Conservation (phyloP, 129 eudicot species). For the Kitagawia praeruptora region DNA sequence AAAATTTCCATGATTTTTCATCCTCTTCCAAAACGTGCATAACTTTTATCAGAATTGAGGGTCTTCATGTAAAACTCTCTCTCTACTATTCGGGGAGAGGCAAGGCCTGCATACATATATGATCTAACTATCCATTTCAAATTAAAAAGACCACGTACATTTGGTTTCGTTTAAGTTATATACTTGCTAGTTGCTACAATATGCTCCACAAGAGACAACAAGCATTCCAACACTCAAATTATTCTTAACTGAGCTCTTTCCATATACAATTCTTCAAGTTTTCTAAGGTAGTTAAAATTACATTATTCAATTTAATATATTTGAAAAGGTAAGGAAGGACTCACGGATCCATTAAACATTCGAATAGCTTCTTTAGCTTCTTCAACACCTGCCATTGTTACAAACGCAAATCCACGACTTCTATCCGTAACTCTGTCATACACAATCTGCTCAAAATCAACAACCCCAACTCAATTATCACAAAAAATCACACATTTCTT, state of each 20-base stretch:
- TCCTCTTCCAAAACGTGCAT: background rate
- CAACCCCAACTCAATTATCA: background rate
- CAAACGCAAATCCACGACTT: conserved; percentile 93
- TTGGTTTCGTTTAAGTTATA: background rate
- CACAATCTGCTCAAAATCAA: conserved; percentile 48
- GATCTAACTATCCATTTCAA: no score
- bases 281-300: background rate
- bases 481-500: background rate
- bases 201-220: background rate
- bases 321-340: conserved; percentile 10
- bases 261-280: background rate
- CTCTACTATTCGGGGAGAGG: background rate
- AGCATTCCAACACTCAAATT: background rate
- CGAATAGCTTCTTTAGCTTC: conserved; percentile 79
- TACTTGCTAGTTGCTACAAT: background rate
- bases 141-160: background rate
- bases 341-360: conserved; percentile 91
- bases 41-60: background rate
- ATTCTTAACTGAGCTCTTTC: background rate
- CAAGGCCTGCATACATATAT: background rate
- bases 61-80: background rate
- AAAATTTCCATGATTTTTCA: background rate
- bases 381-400: conserved; percentile 68
- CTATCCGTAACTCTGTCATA: conserved; percentile 86
- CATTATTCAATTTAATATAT: background rate